These are phyloP conservation scores for Mesembryanthemum crystallinum DNA, from an alignment of 148 eudicot genomes.

Conservation along the genomic window DNA sequence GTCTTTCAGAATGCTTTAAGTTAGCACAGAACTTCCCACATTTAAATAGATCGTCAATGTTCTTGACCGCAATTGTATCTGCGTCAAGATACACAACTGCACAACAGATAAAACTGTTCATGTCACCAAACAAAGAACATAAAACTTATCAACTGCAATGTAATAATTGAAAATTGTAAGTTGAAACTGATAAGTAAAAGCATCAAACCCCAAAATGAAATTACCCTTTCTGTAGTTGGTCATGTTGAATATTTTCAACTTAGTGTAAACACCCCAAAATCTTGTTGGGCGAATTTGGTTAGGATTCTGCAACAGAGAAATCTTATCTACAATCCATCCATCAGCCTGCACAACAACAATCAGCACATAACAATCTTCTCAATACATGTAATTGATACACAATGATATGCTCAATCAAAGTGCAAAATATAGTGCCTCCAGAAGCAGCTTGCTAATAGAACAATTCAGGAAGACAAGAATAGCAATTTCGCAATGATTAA, in stretches of 20 bases:
- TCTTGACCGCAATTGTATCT: slow-evolving; percentile 90
- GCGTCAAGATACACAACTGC: slow-evolving; percentile 99
- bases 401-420: not conserved
- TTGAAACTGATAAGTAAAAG: not conserved
- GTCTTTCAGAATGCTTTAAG: slow-evolving; percentile 94
- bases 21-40: slow-evolving; percentile 97
- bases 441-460: not conserved
- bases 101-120: slow-evolving; percentile 9
- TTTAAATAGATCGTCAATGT: slow-evolving; percentile 80
- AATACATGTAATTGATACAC: not conserved
- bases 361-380: slow-evolving; percentile 4
- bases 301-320: slow-evolving; percentile 79
- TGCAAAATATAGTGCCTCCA: not conserved
- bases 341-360: slow-evolving; percentile 65
- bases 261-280: slow-evolving; percentile 98
- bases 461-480: not conserved
- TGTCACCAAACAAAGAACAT: not conserved
- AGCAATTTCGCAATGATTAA: not conserved
- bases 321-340: slow-evolving; percentile 88
- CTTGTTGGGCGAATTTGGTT: slow-evolving; percentile 82
- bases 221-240: slow-evolving; percentile 83
- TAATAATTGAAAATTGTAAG: not conserved
- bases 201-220: slow-evolving; percentile 9
- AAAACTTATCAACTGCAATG: not conserved
- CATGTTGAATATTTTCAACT: slow-evolving; percentile 95